Evolutionary conservation across 2,329 filamentous ascomycete species (phyloP).

Genomic region (Ceratocystis alfenasii): DNA sequence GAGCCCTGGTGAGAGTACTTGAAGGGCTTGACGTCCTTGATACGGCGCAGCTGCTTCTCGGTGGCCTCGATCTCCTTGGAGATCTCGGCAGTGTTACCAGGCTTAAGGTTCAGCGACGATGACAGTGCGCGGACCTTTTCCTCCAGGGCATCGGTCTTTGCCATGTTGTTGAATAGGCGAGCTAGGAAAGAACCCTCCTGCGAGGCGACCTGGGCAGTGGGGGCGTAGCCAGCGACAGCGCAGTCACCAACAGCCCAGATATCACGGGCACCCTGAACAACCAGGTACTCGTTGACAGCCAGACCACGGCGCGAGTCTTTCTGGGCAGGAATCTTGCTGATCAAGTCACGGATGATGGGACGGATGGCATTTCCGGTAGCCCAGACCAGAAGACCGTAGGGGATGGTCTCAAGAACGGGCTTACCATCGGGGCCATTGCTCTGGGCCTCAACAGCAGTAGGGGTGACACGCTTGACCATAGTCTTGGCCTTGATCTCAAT

Average conservation of each 20-base stretch:
- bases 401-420: conserved; percentile 70
- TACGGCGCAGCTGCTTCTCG: conserved; percentile 74
- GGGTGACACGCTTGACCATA: conserved; percentile 94
- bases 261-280: conserved; percentile 92
- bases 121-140: conserved; percentile 58
- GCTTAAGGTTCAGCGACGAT: conserved; percentile 47
- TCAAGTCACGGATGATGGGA: conserved; percentile 79
- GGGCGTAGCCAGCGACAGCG: conserved; percentile 92
- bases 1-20: conserved; percentile 97
- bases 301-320: conserved; percentile 90
- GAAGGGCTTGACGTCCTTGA: conserved; percentile 95
- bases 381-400: conserved; percentile 95
- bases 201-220: conserved; percentile 88
- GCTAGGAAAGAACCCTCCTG: conserved; percentile 95
- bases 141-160: conserved; percentile 80
- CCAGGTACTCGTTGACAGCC: conserved; percentile 95
- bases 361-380: conserved; percentile 93
- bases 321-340: conserved; percentile 83
- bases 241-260: conserved; percentile 98
- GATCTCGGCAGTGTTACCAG: conserved; percentile 54
- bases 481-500: conserved; percentile 98
- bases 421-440: conserved; percentile 67
- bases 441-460: conserved; percentile 86
- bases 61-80: conserved; percentile 68
- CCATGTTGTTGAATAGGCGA: conserved; percentile 97